Evolutionary conservation across 305 asterid species (phyloP), one percentile per base, ranked within the genome.

Genomic region (Fraxinus xanthoxyloides): DNA sequence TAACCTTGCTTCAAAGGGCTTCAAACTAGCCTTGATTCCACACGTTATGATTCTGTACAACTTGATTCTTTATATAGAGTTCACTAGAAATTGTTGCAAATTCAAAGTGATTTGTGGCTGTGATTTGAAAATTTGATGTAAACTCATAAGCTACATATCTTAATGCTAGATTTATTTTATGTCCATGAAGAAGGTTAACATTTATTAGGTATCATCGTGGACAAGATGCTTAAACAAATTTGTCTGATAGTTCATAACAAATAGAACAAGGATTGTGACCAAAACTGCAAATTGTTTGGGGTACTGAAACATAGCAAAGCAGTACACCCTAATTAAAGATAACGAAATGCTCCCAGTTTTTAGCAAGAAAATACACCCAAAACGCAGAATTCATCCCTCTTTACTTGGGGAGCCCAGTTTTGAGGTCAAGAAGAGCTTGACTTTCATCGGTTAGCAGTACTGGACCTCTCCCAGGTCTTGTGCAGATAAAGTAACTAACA

Each of bases 401-500:
- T 91, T 85, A 93, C 92, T 92, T 92, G 34, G 98, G 92, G 23
- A 89, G 40, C 51, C 92, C 92, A 15, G 90, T 86, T 76, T 82
- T 82, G 19, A 84, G 80, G 82, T 84, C 67, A 65, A 89, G 90
- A 79, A 88, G 92, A 85, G 92, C 83, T 48, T 80, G 83, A 79
- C 80, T 84, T 79, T 86, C 90, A 5, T 89, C 86, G 8, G 91
- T 79, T 61, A 89, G 78, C 88, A 88, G 75, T 82, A 89, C 86
- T 15, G 92, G 92, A 80, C 92, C 92, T 86, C 92, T 89, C 61
- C 98, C 97, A 12, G 97, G 97, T 85, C 90, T 91, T 19, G 98
- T 94, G 92, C 94, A 93, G 89, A 94, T 93, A 77, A 94, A 94
- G 87, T 94, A 94, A 85, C 93, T 93, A 40, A 94, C 95, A 35